phyloP scores from a whole-genome alignment of 2,329 filamentous ascomycete genomes.

The Colletotrichum higginsianum region DNA sequence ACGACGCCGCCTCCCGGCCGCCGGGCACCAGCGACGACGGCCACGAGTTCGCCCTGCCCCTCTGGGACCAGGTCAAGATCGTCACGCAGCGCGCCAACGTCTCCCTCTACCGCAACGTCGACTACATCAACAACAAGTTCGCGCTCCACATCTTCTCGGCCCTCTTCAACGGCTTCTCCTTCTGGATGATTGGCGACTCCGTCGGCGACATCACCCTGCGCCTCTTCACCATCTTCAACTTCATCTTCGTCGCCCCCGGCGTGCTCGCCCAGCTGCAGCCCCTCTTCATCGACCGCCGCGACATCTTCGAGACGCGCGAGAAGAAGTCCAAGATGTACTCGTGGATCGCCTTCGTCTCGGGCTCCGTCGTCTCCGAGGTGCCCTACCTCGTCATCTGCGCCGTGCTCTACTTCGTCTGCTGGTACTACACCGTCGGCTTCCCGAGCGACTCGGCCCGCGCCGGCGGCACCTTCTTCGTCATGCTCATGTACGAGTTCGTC shows the following conservation, averaged over 20 bases:
- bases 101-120: slow-evolving; percentile 75
- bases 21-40: slow-evolving; percentile 63
- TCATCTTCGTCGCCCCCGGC: slow-evolving; percentile 73
- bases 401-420: slow-evolving; percentile 66
- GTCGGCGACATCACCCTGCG: slow-evolving; percentile 67
- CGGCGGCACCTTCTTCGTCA: slow-evolving; percentile 67
- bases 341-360: slow-evolving; percentile 72
- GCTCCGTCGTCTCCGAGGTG: slow-evolving; percentile 63
- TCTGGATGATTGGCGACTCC: slow-evolving; percentile 70
- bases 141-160: slow-evolving; percentile 67
- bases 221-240: slow-evolving; percentile 74
- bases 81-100: slow-evolving; percentile 75
- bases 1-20: slow-evolving; percentile 64
- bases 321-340: slow-evolving; percentile 74
- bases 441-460: slow-evolving; percentile 59
- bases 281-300: slow-evolving; percentile 69
- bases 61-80: slow-evolving; percentile 74
- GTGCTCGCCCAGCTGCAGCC: slow-evolving; percentile 73
- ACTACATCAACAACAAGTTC: slow-evolving; percentile 77
- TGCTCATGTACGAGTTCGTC: slow-evolving; percentile 72
- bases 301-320: slow-evolving; percentile 72
- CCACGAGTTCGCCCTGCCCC: slow-evolving; percentile 80
- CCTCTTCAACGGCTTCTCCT: slow-evolving; percentile 74
- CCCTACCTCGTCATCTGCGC: slow-evolving; percentile 62
- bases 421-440: slow-evolving; percentile 73